A percentile compares a stretch with the other conserved stretches of the same genome.
phyloP scores from a whole-genome alignment of 345 rosid genomes.

The Punica granatum region DNA sequence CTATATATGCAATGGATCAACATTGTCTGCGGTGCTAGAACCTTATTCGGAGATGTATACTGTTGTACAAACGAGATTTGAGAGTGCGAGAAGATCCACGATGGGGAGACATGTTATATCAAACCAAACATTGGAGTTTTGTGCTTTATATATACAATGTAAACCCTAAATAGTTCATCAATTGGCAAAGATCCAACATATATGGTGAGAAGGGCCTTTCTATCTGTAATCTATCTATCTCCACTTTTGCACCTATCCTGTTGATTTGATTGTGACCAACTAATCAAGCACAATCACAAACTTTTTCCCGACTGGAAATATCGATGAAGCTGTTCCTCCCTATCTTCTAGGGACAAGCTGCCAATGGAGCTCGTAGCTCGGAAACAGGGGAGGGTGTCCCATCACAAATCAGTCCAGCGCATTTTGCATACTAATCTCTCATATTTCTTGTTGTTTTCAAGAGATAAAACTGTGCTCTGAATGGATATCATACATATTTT shows the following conservation, averaged over 20 bases:
- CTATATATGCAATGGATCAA: too few species aligned
- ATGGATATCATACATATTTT: too few species aligned
- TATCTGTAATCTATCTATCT: not conserved
- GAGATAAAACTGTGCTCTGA: too few species aligned
- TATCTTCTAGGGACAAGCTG: not conserved
- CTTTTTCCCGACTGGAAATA: not conserved
- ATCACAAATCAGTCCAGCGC: not conserved
- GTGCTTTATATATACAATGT: not conserved
- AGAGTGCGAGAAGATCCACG: too few species aligned
- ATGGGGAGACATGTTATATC: too few species aligned
- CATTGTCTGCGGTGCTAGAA: too few species aligned
- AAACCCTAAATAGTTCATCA: not conserved
- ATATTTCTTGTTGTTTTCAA: not conserved
- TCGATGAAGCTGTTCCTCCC: not conserved
- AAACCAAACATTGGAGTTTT: not conserved
- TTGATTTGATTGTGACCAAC: not conserved
- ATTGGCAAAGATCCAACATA: not conserved
- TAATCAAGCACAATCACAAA: not conserved
- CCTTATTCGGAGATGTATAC: too few species aligned
- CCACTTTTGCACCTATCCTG: not conserved
- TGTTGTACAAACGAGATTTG: not conserved
- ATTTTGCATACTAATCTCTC: not conserved
- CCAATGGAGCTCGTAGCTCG: not conserved
- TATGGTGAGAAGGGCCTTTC: not conserved
- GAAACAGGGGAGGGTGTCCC: not conserved